Conservation (phyloP, 805 yeast genomes). For the Zygotorulaspora danielsina region DNA sequence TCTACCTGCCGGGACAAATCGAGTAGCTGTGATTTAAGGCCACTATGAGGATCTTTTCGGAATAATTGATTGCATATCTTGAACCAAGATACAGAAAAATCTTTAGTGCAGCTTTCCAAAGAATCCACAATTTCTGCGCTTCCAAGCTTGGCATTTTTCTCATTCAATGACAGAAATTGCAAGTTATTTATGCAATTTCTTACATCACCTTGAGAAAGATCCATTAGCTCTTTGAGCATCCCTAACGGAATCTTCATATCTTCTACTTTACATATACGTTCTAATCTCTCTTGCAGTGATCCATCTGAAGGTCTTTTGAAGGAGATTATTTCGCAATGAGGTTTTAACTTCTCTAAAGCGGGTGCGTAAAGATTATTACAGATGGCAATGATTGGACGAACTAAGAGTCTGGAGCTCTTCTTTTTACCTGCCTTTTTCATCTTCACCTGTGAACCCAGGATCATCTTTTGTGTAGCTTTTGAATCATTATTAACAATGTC, state of each 20-base stretch:
- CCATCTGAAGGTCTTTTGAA: constrained; percentile 56
- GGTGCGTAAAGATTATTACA: constrained; percentile 83
- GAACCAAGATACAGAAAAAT: constrained; percentile 63
- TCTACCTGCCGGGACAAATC: constrained; percentile 45
- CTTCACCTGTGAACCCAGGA: constrained; percentile 15
- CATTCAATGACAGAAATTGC: constrained; percentile 49
- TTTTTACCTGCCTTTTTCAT: constrained; percentile 29
- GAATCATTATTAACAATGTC: constrained; percentile 59
- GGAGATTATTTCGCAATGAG: constrained; percentile 64
- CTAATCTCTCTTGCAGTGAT: constrained; percentile 45
- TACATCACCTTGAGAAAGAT: constrained; percentile 73
- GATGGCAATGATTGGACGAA: constrained; percentile 85
- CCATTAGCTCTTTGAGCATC: constrained; percentile 60
- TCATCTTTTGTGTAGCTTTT: constrained; percentile 42
- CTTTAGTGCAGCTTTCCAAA: constrained; percentile 44
- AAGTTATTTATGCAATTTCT: constrained; percentile 79
- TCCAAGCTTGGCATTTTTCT: constrained; percentile 18
- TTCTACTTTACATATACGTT: constrained; percentile 54
- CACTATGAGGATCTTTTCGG: constrained; percentile 43
- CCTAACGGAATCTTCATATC: constrained; percentile 44
- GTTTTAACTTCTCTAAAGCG: constrained; percentile 69
- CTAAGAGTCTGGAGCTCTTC: constrained; percentile 43
- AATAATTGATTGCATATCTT: constrained; percentile 59
- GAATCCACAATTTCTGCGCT: constrained; percentile 8
- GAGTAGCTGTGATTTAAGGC: constrained; percentile 46